Evolutionary conservation across 768 basidiomycete genomes (phyloP).

Genomic region (Phylloporus sp.): DNA sequence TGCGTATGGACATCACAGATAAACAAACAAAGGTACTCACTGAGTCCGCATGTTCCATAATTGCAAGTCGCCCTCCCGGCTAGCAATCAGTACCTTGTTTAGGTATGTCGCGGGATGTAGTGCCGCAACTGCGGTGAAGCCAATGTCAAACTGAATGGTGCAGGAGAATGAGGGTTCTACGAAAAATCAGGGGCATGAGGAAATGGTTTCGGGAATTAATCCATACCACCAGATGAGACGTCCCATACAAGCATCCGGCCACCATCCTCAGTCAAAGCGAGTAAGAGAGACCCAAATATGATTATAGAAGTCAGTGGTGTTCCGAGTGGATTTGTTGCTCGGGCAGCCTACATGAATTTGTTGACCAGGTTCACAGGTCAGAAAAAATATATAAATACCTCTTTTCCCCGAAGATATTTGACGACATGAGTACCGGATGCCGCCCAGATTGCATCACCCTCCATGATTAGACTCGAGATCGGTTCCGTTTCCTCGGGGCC

Average conservation of each 20-base stretch:
- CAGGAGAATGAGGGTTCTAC: conserved; percentile 33
- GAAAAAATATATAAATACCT: conserved; percentile 43
- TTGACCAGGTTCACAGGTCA: conserved; percentile 3
- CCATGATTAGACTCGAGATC: conserved; percentile 76
- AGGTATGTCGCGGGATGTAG: conserved; percentile 95
- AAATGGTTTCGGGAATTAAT: conserved; percentile 9
- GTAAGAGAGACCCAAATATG: conserved; percentile 76
- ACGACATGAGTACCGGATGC: conserved; percentile 63
- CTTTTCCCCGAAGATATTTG: conserved; percentile 86
- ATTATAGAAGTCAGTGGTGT: conserved; percentile 59
- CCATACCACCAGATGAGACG: conserved; percentile 51
- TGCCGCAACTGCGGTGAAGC: conserved; percentile 80
- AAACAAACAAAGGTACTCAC: conserved; percentile 39
- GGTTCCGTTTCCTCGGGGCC: conserved; percentile 77
- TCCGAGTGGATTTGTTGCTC: conserved; percentile 63
- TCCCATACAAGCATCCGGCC: conserved; percentile 77
- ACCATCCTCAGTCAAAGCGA: conserved; percentile 79
- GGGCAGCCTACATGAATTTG: conserved; percentile 37
- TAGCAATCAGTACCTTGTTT: conserved; percentile 89
- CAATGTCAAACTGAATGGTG: conserved; percentile 73
- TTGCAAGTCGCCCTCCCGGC: conserved; percentile 76
- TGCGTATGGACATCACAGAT: not conserved
- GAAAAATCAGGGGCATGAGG: conserved; percentile 9
- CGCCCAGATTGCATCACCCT: conserved; percentile 84
- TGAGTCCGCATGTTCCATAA: conserved; percentile 91